Base-by-base conservation (phyloP, 352 stramenopile genomes). In the Globisporangium irregulare region DNA sequence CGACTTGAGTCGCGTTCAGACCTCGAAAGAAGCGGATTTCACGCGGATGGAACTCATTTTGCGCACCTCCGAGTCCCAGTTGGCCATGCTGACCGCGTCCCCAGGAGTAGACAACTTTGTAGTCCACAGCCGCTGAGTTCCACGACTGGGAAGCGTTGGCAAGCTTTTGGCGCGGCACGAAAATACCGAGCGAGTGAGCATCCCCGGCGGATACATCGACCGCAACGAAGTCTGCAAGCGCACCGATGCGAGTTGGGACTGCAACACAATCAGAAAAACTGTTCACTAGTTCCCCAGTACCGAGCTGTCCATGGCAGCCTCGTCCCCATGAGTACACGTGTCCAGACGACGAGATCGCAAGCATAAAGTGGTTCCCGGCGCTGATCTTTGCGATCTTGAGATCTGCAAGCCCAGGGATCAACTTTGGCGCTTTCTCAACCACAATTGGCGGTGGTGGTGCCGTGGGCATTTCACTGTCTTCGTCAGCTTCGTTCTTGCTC, bases 21-120 rank as follows among this genome's bases (percentile, higher is more conserved):
- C 84, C 82, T 25, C 83, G 75, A 54, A 94, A 94, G 62, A 84
- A 94, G 1, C 55, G 27, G 9, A 82, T 80, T 64, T 93, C 84
- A 0, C 67, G 56, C 2, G 84, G 86, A 8, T 43, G 3, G 10
- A 68, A 55, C 18, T 69, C 73, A 24, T 55, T 72, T 41, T 61
- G 73, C 20, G 48, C 41, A 1, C 82, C 81, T 15, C 85, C 87
- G 4, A 92, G 67, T 8, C 87, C 87, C 18, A 94, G 73, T n/a
- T 79, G 83, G 0, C 84, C 87, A 9, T 73, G 64, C 1, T 46
- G 50, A 7, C 73, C 71, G 38, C 67, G 61, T 1, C 87, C 84
- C 83, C 86, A 94, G 0, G 73, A 54, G 57, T 86, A 78, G 14
- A 90, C 79, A 29, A 89, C 51, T 8, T 68, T 72, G 50, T 76